Base-by-base conservation (phyloP, 2,329 filamentous ascomycete genomes). In the Penicillium sp. region DNA sequence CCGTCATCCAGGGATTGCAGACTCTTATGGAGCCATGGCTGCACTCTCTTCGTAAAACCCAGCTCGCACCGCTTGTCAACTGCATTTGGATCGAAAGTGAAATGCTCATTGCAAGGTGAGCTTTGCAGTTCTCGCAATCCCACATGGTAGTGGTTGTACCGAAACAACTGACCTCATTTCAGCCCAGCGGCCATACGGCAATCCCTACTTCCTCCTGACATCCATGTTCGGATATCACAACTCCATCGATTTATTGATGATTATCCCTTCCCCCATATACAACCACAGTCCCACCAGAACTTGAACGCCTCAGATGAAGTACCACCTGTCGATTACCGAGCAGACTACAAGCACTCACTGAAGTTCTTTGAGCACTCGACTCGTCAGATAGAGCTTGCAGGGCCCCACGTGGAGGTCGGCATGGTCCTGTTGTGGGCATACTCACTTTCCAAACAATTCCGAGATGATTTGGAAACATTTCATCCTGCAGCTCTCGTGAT, bases 361-460 rank as follows among this genome's bases (percentile, higher is more conserved):
- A 31, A 51, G 6, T 56, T 46, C 16, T 52, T 55, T 22, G 57
- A 63, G 35, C 35, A 36, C 11, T 55, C 53, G 8, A 41, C 17
- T 12, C 55, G 62, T 12, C 53, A 57, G n/a, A 35, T 63, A 0
- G 57, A 64, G 41, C 53, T 64, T 4, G 62, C 62, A 3, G 62
- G 62, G 0, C 49, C 57, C 3, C 55, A 62, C 42, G 28, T 63
- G 1, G 62, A 64, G 44, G n/a, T 42, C 10, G 61, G 61, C 1
- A 64, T 63, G 59, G 52, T 60, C 2, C 33, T 63, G 11, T 35
- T 63, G 14, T 64, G 61, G 55, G 62, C 61, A 17, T 60, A 64
- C 28, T 43, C 55, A 9, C 54, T 63, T 12, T 59, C 55, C 4
- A 61, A 60, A 33, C 46, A 37, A 4, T 58, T 61, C n/a, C 52